Percentiles rank a stretch among this genome's conserved stretches.
Conservation (phyloP, 2,329 filamentous ascomycete species). For the Didymella sp. region DNA sequence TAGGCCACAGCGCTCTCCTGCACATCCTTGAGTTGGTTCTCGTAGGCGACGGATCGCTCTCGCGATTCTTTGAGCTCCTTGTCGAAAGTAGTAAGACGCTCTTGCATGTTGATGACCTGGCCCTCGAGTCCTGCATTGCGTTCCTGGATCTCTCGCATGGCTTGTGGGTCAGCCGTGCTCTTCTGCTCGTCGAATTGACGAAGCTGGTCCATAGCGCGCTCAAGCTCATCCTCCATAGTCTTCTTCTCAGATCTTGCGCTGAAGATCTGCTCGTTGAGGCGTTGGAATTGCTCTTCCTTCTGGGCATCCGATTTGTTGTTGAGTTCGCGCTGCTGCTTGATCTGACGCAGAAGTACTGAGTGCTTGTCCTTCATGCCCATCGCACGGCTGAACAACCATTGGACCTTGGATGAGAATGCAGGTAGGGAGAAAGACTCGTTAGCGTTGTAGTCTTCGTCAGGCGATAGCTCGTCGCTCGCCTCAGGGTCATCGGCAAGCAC, state of each 20-base stretch:
- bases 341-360: constrained; percentile 84
- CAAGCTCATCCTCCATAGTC: constrained; percentile 46
- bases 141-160: constrained; percentile 40
- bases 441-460: constrained; percentile 65
- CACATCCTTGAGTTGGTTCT: constrained; percentile 44
- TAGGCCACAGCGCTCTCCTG: constrained; percentile 40
- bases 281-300: constrained; percentile 49
- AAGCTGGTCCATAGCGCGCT: constrained; percentile 45
- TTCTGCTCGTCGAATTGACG: constrained; percentile 41
- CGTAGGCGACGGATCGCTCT: constrained; percentile 40
- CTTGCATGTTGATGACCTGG: constrained; percentile 44
- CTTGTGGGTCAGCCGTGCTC: constrained; percentile 27
- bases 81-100: constrained; percentile 43
- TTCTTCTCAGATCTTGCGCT: constrained; percentile 46
- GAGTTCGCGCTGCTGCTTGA: constrained; percentile 92
- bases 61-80: constrained; percentile 35
- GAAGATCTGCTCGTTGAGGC: constrained; percentile 52
- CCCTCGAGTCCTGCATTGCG: constrained; percentile 44
- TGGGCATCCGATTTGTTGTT: constrained; percentile 81
- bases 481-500: constrained; percentile 60
- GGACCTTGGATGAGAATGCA: constrained; percentile 79
- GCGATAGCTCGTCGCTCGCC: constrained; percentile 67
- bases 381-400: constrained; percentile 78
- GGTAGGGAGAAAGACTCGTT: constrained; percentile 73
- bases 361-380: constrained; percentile 85